Percentiles rank a stretch among this genome's conserved stretches.
These are phyloP conservation scores for Scleroderma citrinum DNA, from an alignment of 768 basidiomycete genomes.

Conservation along the genomic window DNA sequence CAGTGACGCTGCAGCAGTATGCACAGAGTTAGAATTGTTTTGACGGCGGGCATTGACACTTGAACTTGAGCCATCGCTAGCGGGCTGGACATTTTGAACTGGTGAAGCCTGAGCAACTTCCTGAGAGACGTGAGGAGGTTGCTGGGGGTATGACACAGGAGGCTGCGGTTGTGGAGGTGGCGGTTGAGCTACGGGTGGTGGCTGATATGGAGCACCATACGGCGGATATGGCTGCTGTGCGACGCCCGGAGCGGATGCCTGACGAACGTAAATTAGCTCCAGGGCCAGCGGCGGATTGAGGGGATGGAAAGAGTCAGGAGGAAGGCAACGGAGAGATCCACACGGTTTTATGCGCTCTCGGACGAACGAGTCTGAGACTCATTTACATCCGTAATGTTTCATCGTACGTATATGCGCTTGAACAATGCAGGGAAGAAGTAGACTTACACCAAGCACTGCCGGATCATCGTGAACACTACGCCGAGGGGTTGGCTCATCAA, in stretches of 20 bases:
- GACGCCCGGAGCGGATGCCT: constrained; percentile 47
- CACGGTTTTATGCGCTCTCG: constrained; percentile 42
- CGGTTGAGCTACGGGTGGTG: constrained; percentile 26
- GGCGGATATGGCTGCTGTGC: constrained; percentile 25
- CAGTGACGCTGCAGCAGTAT: constrained; percentile 66
- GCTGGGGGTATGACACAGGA: constrained; percentile 23
- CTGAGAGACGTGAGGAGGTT: constrained; percentile 17
- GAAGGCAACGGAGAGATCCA: constrained; percentile 60
- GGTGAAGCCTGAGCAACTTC: constrained; percentile 22
- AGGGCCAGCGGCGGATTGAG: background rate
- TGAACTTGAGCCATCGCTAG: constrained; percentile 20
- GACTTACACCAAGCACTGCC: constrained; percentile 71
- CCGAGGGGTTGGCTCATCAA: constrained; percentile 58
- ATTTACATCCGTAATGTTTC: constrained; percentile 44
- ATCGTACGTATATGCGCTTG: constrained; percentile 27
- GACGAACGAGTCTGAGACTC: constrained; percentile 31
- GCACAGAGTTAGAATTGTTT: constrained; percentile 42
- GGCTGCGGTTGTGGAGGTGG: constrained; percentile 26
- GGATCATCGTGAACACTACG: constrained; percentile 79
- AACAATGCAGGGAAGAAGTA: constrained; percentile 7
- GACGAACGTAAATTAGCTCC: constrained; percentile 10
- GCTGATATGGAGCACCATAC: constrained; percentile 27
- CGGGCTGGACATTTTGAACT: constrained; percentile 13
- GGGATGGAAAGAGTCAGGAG: constrained; percentile 35
- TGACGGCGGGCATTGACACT: constrained; percentile 26